Evolutionary conservation across 176 grass and related monocot genomes (phyloP), one percentile per base, ranked within the genome.

Genomic region (Ananas comosus): DNA sequence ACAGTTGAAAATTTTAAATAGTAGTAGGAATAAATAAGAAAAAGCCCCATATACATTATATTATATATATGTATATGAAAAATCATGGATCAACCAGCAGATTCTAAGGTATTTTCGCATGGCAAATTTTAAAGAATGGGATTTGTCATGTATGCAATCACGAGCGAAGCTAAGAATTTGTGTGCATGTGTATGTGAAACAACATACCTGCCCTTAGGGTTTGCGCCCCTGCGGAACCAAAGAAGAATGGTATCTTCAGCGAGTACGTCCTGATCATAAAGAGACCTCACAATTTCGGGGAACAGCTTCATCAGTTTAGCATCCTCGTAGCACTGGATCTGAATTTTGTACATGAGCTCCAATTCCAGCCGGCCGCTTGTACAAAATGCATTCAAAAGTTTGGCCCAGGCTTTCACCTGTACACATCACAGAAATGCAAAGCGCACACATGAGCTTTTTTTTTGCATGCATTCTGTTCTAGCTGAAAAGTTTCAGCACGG

Each of bases 221-320:
- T 96, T 50, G 86, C 85, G 78, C 92, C 92, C 69, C 89, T 96
- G 13, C 86, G 81, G 63, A 96, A 96, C 92, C 92, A 96, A 51
- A 89, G 81, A 27, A 96, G 83, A 64, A 96, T 87, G 12, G 92
- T 96, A 75, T 96, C 92, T 84, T 96, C 88, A 80, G 92, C 92
- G 18, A 92, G 65, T 69, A 96, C 88, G 89, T 96, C 92, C 72
- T 86, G 83, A 53, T 96, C 88, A 78, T 96, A 92, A 19, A 96
- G 83, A 69, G 88, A 89, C 70, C 92, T 96, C 68, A 96, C 54
- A 65, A 96, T 96, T 78, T 96, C 92, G 18, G 92, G 92, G 78
- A 96, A 96, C 59, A 96, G 79, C 72, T 91, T 96, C 85, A 96
- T 96, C 50, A 96, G 75, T 67, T 96, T 96, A 70, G 92, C 82